Conservation (phyloP, 2,329 filamentous ascomycete species). For the Dryadomyces quercivorus region DNA sequence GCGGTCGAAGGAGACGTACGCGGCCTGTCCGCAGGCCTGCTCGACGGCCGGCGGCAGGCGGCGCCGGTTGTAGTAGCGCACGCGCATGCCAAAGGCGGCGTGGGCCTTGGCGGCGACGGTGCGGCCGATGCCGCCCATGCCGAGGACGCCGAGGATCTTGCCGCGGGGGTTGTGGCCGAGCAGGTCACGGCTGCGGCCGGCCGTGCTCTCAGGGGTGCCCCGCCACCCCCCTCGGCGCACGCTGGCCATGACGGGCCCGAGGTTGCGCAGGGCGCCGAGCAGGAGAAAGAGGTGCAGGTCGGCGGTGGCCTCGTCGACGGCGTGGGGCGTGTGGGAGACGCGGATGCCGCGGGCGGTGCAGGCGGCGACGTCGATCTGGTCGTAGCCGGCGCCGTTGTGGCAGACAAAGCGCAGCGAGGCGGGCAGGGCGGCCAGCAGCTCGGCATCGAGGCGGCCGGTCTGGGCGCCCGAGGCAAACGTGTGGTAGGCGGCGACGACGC, state of each 20-base stretch:
- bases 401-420: constrained; percentile 43
- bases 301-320: constrained; percentile 73
- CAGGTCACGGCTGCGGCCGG: constrained; percentile 28
- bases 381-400: constrained; percentile 69
- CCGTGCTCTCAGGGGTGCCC: constrained; percentile 24
- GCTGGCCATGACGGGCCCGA: constrained; percentile 52
- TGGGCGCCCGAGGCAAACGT: constrained; percentile 53
- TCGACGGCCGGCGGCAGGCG: constrained; percentile 25
- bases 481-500: constrained; percentile 27
- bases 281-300: constrained; percentile 73
- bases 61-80: constrained; percentile 39
- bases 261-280: constrained; percentile 64
- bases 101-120: constrained; percentile 47
- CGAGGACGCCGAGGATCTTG: constrained; percentile 44
- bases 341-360: constrained; percentile 54
- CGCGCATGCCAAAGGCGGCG: constrained; percentile 46
- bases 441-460: constrained; percentile 59
- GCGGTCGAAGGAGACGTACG: constrained; percentile 24
- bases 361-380: constrained; percentile 63
- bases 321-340: constrained; percentile 72
- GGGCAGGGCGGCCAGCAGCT: constrained; percentile 49
- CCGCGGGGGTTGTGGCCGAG: constrained; percentile 51
- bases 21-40: neutral
- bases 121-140: constrained; percentile 43
- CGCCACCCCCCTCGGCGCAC: constrained; percentile 59